A percentile compares a stretch with the other conserved stretches of the same genome.
These are phyloP conservation scores for Plasmodium ovale DNA, from an alignment of 169 alveolate species.

Conservation along the genomic window DNA sequence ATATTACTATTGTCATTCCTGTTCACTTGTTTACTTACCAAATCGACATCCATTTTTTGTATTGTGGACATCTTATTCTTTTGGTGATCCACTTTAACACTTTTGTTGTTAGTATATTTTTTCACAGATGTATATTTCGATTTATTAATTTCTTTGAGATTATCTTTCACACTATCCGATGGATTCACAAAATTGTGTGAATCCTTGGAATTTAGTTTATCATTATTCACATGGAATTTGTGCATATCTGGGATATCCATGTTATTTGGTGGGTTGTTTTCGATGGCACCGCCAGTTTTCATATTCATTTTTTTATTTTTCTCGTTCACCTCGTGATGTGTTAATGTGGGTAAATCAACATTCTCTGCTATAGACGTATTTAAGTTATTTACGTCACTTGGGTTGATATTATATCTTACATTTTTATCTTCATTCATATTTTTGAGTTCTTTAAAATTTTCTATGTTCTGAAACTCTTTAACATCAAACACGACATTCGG, in stretches of 20 bases:
- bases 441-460: conserved; percentile 29
- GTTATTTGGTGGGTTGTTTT: not conserved
- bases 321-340: not conserved
- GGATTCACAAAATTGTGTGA: conserved; percentile 11
- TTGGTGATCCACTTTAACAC: conserved; percentile 19
- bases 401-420: conserved; percentile 24
- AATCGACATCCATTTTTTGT: conserved; percentile 12
- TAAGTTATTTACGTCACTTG: conserved; percentile 11
- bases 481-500: conserved; percentile 4
- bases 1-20: conserved; percentile 8
- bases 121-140: conserved; percentile 6
- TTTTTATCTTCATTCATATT: conserved; percentile 27
- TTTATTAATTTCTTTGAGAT: conserved; percentile 21
- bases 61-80: not conserved
- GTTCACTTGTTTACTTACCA: conserved; percentile 9
- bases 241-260: conserved; percentile 15
- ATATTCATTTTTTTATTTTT: conserved; percentile 15
- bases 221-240: conserved; percentile 31
- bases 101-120: not conserved
- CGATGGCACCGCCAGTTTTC: not conserved
- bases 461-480: conserved; percentile 4
- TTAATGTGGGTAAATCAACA: conserved; percentile 11
- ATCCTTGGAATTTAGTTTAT: conserved; percentile 33
- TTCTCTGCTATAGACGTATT: conserved; percentile 15
- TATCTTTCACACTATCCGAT: conserved; percentile 22